These are phyloP conservation scores for Fusarium aywerte DNA, from an alignment of 2,329 filamentous ascomycete genomes.

Conservation along the genomic window DNA sequence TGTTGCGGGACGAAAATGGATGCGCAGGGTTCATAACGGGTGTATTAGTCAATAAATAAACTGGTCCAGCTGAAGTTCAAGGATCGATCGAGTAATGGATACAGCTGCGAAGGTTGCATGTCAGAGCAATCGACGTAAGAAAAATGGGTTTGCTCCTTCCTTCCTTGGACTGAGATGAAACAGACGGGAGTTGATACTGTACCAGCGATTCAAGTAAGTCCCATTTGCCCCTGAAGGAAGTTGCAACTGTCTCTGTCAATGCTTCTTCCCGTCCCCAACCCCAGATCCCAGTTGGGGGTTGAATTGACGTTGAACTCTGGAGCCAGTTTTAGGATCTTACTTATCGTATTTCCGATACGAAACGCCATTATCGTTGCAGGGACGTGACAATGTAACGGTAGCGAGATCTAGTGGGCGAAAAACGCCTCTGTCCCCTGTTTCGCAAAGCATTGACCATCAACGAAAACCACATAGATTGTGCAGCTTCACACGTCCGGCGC, in stretches of 20 bases:
- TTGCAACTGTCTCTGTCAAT: conserved; percentile 7
- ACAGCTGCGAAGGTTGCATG: background rate
- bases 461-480: background rate
- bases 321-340: conserved; percentile 20
- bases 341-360: background rate
- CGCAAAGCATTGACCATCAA: background rate
- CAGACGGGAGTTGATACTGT: background rate
- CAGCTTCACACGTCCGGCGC: background rate
- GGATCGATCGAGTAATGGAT: conserved; percentile 7
- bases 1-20: conserved; percentile 1
- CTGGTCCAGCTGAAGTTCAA: conserved; percentile 6
- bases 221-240: background rate
- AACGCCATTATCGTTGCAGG: conserved; percentile 5
- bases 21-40: background rate
- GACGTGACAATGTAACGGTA: conserved; percentile 16
- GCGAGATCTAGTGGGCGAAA: conserved; percentile 8
- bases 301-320: conserved; percentile 5
- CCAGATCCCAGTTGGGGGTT: conserved; percentile 31
- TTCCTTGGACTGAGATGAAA: background rate
- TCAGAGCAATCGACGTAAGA: background rate
- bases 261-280: conserved; percentile 31
- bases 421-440: background rate
- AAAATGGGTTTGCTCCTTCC: background rate
- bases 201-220: background rate
- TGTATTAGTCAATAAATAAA: conserved; percentile 6